Conservation (phyloP, 345 rosid genomes). For the Rhizophora apiculata region DNA sequence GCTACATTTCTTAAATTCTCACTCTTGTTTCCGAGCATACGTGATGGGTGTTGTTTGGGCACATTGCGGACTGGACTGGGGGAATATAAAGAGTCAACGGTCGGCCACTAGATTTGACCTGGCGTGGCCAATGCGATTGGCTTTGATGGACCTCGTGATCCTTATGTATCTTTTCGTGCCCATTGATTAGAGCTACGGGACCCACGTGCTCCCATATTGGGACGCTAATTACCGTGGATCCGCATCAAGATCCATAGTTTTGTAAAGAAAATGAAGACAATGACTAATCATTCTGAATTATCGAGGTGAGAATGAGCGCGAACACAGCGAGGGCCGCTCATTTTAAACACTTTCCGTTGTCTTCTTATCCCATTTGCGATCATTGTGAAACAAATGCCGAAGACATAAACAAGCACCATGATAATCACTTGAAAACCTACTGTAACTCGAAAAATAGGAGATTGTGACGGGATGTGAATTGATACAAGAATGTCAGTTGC, state of each 20-base stretch:
- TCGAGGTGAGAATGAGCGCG: background rate
- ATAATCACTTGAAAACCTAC: no score
- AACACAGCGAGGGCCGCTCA: no score
- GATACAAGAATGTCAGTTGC: no score
- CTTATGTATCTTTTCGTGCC: slow-evolving; percentile 11
- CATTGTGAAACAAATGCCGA: no score
- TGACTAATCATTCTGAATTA: slow-evolving; percentile 25
- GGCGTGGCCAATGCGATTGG: background rate
- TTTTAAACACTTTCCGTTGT: no score
- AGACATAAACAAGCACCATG: no score
- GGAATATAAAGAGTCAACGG: slow-evolving; percentile 14
- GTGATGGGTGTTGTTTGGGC: no score
- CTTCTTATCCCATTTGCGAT: no score
- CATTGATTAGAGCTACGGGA: slow-evolving; percentile 17
- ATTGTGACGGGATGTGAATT: no score
- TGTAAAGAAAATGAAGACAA: background rate
- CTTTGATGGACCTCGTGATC: slow-evolving; percentile 19
- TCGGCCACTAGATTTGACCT: slow-evolving; percentile 21
- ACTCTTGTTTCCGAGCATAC: background rate
- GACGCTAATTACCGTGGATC: slow-evolving; percentile 8
- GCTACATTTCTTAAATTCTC: no score
- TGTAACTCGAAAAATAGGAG: no score
- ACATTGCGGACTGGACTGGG: background rate
- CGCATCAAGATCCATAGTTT: no score
- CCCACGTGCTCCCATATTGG: slow-evolving; percentile 26